Conservation (phyloP, 192 early-diverging fungal species). For the Backusella tarrabulga region DNA sequence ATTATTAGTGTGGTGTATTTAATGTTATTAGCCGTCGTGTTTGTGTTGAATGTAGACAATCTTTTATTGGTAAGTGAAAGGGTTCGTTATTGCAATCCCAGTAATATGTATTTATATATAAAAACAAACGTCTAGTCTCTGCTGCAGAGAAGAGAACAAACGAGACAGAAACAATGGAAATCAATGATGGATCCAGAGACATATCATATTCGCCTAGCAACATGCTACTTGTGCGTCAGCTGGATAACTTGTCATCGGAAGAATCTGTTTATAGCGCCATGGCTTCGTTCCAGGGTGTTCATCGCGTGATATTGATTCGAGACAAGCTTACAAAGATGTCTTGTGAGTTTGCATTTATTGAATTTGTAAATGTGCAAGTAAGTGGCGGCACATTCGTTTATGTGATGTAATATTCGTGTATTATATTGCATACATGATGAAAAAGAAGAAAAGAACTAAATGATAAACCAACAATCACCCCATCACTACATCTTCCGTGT, state of each 20-base stretch:
- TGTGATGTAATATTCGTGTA: background rate
- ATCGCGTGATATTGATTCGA: constrained; percentile 50
- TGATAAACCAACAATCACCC: background rate
- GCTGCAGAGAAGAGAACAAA: constrained; percentile 18
- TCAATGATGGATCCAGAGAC: constrained; percentile 64
- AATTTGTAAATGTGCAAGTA: constrained; percentile 52
- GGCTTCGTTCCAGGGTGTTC: constrained; percentile 19
- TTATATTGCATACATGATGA: background rate
- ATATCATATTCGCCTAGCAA: constrained; percentile 47
- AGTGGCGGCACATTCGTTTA: background rate
- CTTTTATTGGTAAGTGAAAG: constrained; percentile 16
- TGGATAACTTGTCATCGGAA: constrained; percentile 62
- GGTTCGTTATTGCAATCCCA: no score
- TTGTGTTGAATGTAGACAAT: constrained; percentile 27
- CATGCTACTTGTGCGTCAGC: constrained; percentile 55
- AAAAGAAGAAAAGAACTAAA: background rate
- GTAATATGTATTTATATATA: background rate
- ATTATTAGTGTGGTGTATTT: constrained; percentile 21
- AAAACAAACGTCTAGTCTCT: background rate
- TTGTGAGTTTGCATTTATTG: constrained; percentile 65
- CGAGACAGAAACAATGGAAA: constrained; percentile 22
- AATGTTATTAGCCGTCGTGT: constrained; percentile 25
- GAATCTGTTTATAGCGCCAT: constrained; percentile 44
- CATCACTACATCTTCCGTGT: background rate
- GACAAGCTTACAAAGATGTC: constrained; percentile 57